Percentiles rank a stretch among this genome's conserved stretches.
phyloP scores from a whole-genome alignment of 352 stramenopile genomes.

The Albugo laibachii region DNA sequence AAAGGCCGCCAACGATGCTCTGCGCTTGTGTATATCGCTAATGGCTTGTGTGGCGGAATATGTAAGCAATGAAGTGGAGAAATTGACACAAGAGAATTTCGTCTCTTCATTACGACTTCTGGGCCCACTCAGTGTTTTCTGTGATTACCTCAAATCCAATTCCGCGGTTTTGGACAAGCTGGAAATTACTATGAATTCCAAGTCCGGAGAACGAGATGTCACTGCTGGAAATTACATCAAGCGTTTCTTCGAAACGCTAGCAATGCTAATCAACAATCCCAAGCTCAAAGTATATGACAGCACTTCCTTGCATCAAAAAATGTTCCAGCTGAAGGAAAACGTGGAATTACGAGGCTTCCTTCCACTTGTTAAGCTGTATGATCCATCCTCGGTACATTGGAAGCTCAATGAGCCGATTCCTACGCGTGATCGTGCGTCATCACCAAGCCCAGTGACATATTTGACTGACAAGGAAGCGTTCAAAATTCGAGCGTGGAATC shows the following conservation, averaged over 20 bases:
- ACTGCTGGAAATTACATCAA: constrained; percentile 11
- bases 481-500: constrained; percentile 36
- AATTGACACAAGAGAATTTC: no score
- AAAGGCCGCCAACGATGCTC: constrained; percentile 11
- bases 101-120: constrained; percentile 15
- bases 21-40: constrained; percentile 29
- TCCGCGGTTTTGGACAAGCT: constrained; percentile 21
- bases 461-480: constrained; percentile 23
- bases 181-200: constrained; percentile 11
- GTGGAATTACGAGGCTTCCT: constrained; percentile 48
- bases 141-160: constrained; percentile 36
- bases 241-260: constrained; percentile 25
- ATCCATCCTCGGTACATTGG: constrained; percentile 10
- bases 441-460: constrained; percentile 4
- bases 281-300: constrained; percentile 11
- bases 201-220: constrained; percentile 6
- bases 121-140: constrained; percentile 40
- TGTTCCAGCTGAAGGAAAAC: constrained; percentile 47
- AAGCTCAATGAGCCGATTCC: neutral
- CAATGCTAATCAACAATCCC: constrained; percentile 30
- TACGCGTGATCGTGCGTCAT: neutral
- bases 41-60: constrained; percentile 13
- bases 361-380: constrained; percentile 18
- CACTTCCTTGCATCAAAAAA: constrained; percentile 3
- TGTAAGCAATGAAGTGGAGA: neutral